Evolutionary conservation across 1,284 basidiomycete species (phyloP), one percentile per base, ranked within the genome.

Genomic region (Microbotryomycetes sp.): DNA sequence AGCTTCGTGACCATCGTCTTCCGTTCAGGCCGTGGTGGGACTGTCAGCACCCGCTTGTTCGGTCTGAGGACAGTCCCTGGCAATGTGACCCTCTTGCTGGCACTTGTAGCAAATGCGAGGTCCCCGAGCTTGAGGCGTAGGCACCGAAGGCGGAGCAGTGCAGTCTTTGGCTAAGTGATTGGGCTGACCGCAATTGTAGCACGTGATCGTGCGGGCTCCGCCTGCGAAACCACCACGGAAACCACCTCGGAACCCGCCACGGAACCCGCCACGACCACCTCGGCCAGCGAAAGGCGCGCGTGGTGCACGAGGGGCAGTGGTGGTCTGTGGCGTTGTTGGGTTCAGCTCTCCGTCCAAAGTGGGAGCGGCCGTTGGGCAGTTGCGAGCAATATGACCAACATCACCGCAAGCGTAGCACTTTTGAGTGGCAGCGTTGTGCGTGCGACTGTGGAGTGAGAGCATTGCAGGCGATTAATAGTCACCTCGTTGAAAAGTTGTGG

Each of bases 161-260:
- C 88, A 91, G 70, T 88, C 86, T 79, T 86, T 84, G 16, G 88
- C 86, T 79, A 88, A 83, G 74, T 89, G 88, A 75, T 89, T 90
- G 14, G 85, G 83, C 29, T 86, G 86, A 47, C 87, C 86, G 71
- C 88, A 90, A 54, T 85, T 82, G 76, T 87, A 89, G 73, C 88
- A 91, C 76, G 86, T 88, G 55, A 90, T 83, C 15, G 78, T 76
- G 7, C 71, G 55, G 56, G 77, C 72, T 56, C 78, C 81, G 66
- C 80, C 82, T 32, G 48, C 25, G 47, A 59, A 62, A 12, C 64
- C 67, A 14, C 64, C 64, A 6, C 67, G 54, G 53, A 62, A 66
- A 3, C 62, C 64, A 31, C 67, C 68, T 32, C 63, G 65, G 19
- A 48, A 19, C 19, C 52, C 53, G 2, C 65, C 68, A 25, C 65